Evolutionary conservation across 106 monocot genomes (phyloP).

Genomic region (Dendrobium chrysotoxum): DNA sequence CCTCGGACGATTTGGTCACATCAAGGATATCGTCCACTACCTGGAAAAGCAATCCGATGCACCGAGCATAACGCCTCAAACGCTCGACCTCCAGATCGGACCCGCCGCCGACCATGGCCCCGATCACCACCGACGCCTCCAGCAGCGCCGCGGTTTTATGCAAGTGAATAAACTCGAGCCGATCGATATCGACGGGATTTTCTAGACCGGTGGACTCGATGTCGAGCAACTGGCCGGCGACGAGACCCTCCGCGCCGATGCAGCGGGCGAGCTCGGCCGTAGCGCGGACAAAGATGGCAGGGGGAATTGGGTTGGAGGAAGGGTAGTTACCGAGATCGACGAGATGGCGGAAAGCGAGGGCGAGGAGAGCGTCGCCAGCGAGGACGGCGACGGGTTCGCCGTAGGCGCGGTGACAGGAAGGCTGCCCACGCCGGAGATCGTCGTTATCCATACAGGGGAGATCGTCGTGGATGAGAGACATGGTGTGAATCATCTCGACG

Average conservation of each 20-base stretch:
- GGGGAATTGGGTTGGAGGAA: background rate
- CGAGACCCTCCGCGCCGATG: conserved; percentile 25
- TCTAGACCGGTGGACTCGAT: conserved; percentile 16
- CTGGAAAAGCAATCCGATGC: conserved; percentile 76
- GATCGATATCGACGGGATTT: conserved; percentile 26
- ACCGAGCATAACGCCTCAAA: conserved; percentile 53
- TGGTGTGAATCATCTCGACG: conserved; percentile 72
- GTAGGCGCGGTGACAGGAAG: conserved; percentile 43
- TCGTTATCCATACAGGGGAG: conserved; percentile 77
- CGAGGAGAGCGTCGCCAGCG: conserved; percentile 66
- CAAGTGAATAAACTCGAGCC: conserved; percentile 64
- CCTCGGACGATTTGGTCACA: conserved; percentile 60
- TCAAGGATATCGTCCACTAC: conserved; percentile 91
- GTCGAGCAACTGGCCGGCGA: conserved; percentile 39
- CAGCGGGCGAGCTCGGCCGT: conserved; percentile 15
- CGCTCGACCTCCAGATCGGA: conserved; percentile 50
- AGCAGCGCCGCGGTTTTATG: conserved; percentile 85
- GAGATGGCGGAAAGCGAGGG: conserved; percentile 39
- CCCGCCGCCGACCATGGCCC: conserved; percentile 69
- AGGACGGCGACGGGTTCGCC: conserved; percentile 59
- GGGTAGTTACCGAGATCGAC: conserved; percentile 4
- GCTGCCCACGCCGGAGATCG: conserved; percentile 54
- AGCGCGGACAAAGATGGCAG: conserved; percentile 11
- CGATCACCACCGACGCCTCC: conserved; percentile 75
- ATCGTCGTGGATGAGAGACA: conserved; percentile 76